Conservation (phyloP, 202 grass and related monocot genomes). For the Thinopyrum obtusiflorum region DNA sequence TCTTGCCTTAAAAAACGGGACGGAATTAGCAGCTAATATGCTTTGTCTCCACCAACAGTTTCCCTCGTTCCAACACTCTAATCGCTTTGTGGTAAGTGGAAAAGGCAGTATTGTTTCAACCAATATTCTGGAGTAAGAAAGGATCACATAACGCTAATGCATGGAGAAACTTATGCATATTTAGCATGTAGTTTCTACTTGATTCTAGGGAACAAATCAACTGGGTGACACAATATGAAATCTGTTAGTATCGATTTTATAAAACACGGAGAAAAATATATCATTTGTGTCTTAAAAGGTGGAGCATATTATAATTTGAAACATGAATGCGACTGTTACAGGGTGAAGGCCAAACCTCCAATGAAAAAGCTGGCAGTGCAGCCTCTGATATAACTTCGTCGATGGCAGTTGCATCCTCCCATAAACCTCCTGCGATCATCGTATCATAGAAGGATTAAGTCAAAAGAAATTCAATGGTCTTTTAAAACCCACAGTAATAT, state of each 20-base stretch:
- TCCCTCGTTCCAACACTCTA: neutral
- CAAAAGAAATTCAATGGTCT: conserved; percentile 20
- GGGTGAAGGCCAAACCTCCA: conserved; percentile 65
- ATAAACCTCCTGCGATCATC: conserved; percentile 59
- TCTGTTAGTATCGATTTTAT: conserved; percentile 5
- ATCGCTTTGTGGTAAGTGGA: neutral
- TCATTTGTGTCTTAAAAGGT: conserved; percentile 13
- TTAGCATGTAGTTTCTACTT: conserved; percentile 19
- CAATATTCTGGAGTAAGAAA: conserved; percentile 21
- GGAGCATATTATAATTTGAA: conserved; percentile 21
- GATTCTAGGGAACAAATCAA: conserved; percentile 34
- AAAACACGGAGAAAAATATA: neutral
- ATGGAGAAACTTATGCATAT: conserved; percentile 15
- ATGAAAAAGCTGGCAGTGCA: conserved; percentile 84
- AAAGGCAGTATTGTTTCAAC: conserved; percentile 6
- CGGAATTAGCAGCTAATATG: conserved; percentile 9
- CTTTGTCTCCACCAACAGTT: neutral
- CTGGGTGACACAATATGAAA: neutral
- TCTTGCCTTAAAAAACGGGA: neutral
- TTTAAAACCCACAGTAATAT: conserved; percentile 21
- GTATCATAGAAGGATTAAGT: conserved; percentile 37
- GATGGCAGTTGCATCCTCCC: conserved; percentile 68
- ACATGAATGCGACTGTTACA: conserved; percentile 26
- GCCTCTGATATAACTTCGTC: conserved; percentile 94
- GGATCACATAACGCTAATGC: neutral